A percentile compares a stretch with the other conserved stretches of the same genome.
Evolutionary conservation across 352 stramenopile genomes (phyloP).

Genomic region (Phytophthora boehmeriae): DNA sequence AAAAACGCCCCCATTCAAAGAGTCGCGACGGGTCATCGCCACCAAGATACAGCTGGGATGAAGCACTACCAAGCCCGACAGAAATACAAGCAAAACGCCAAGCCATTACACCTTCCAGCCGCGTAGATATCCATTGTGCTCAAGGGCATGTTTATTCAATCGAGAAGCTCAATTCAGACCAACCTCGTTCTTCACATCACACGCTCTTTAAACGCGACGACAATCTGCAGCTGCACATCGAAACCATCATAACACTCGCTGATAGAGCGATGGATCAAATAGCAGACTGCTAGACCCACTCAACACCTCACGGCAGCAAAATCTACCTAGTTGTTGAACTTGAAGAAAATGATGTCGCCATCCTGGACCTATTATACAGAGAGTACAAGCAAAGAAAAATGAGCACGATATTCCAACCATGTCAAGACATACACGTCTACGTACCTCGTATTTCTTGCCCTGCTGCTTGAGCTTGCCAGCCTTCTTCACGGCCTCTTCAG

Average conservation of each 20-base stretch:
- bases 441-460: conserved; percentile 91
- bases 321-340: conserved; percentile 90
- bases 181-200: conserved; percentile 22
- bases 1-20: conserved; percentile 27
- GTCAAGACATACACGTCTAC: not conserved
- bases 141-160: conserved; percentile 44
- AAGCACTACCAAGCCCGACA: not conserved
- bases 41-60: conserved; percentile 33
- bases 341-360: conserved; percentile 93
- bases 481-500: conserved; percentile 90
- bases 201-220: conserved; percentile 31
- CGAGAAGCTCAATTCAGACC: conserved; percentile 9
- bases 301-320: conserved; percentile 18
- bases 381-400: not conserved
- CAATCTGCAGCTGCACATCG: conserved; percentile 96
- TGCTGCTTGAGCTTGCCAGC: conserved; percentile 90
- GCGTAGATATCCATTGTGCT: conserved; percentile 22
- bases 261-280: conserved; percentile 2
- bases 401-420: not conserved
- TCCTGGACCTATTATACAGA: conserved; percentile 56
- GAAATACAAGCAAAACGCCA: conserved; percentile 2
- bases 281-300: conserved; percentile 21
- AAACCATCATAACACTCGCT: conserved; percentile 93
- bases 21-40: conserved; percentile 33
- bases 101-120: conserved; percentile 1